Evolutionary conservation across 2,329 filamentous ascomycete genomes (phyloP), one percentile per base, ranked within the genome.

Genomic region (Aureobasidium subglaciale): DNA sequence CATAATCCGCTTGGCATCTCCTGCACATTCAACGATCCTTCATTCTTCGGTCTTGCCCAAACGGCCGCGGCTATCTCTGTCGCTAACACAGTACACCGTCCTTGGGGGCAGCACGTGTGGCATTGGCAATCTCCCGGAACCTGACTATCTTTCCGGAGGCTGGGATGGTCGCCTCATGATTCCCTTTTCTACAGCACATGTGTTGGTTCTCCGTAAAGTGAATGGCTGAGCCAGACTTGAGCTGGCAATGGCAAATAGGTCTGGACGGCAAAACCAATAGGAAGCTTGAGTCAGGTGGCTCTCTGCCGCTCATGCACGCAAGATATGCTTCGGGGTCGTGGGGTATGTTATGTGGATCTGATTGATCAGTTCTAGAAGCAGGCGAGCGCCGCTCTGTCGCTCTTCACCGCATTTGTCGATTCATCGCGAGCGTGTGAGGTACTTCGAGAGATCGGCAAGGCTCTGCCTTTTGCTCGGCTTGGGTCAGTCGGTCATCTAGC

Each of bases 341-440:
- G 22, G 43, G 15, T n/a, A 16, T n/a, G 15, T 34, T 27, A 10
- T 27, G 50, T 54, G 50, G 27, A 43, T 35, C 37, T 34, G 18
- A 22, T 41, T 42, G 27, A 42, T 27, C 49, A 13, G 43, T 54
- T 54, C 50, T 54, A 54, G 37, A 54, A 42, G 50, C 50, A 42
- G 50, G 35, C 15, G 34, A 16, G 35, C 13, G 48, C 35, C 48
- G 35, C 35, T 38, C 24, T 41, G 48, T 52, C 50, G 38, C 50
- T 42, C 50, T 35, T 54, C 38, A 22, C 50, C 50, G 27, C 8
- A 27, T 43, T 10, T 6, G 50, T 43, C 22, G n/a, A n/a, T 24
- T 41, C 32, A 25, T 32, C 6, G 22, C 32, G 8, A 8, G 24
- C 18, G n/a, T 18, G n/a, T 54, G 18, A 18, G 38, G 10, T n/a